phyloP scores from a whole-genome alignment of 164 flowering plant species.

The Saururus chinensis region DNA sequence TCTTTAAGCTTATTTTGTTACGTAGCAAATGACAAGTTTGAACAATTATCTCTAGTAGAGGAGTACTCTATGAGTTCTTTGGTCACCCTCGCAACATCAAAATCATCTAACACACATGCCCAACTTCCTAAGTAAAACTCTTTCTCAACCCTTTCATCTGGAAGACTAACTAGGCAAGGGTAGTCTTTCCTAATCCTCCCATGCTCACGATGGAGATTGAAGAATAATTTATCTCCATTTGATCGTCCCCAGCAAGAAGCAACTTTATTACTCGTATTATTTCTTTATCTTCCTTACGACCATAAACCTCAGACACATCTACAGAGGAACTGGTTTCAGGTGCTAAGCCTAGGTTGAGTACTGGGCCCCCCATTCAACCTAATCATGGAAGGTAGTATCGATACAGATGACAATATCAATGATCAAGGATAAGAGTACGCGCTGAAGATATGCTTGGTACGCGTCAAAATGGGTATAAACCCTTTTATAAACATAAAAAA shows the following conservation, averaged over 20 bases:
- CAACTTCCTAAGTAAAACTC: conserved; percentile 5
- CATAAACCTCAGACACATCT: neutral
- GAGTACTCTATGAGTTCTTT: too few relatives aligned
- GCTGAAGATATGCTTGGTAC: too few relatives aligned
- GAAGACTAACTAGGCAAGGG: conserved; percentile 8
- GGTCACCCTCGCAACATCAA: too few relatives aligned
- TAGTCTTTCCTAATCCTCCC: conserved; percentile 11
- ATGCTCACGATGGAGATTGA: conserved; percentile 7
- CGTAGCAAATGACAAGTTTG: too few relatives aligned
- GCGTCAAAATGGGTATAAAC: too few relatives aligned
- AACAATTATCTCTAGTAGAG: too few relatives aligned
- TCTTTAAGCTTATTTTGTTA: too few relatives aligned
- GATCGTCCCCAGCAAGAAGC: neutral
- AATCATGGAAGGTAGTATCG: too few relatives aligned
- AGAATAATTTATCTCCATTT: neutral
- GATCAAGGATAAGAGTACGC: too few relatives aligned
- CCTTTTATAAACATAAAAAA: too few relatives aligned
- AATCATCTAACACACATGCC: conserved; percentile 6
- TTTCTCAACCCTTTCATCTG: conserved; percentile 1
- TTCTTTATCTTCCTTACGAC: conserved; percentile 1
- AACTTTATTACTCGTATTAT: neutral
- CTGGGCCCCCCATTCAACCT: neutral
- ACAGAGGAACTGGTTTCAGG: neutral
- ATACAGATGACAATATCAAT: too few relatives aligned
- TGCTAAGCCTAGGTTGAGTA: neutral